Evolutionary conservation across 1,284 basidiomycete genomes (phyloP).

Genomic region (Cutaneotrichosporon mucoides): DNA sequence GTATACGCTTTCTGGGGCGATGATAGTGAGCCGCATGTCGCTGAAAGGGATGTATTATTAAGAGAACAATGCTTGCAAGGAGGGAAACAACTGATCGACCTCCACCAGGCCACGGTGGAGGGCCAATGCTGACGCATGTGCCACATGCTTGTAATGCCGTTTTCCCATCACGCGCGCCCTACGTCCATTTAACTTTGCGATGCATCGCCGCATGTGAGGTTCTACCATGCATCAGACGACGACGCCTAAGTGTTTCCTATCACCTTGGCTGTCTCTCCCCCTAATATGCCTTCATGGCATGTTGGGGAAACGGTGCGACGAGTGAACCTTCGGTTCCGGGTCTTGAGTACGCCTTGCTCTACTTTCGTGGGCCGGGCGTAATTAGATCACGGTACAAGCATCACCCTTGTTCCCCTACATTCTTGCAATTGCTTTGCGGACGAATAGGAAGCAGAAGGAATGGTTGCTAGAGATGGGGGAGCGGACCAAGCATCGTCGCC

Average conservation of each 20-base stretch:
- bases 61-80: too few species aligned
- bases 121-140: background rate
- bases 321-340: slow-evolving; percentile 18
- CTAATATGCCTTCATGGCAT: background rate
- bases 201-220: background rate
- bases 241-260: slow-evolving; percentile 30
- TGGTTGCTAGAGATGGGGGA: too few species aligned
- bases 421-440: too few species aligned
- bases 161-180: background rate
- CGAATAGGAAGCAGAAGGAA: too few species aligned
- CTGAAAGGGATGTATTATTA: background rate
- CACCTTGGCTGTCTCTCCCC: slow-evolving; percentile 42
- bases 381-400: slow-evolving; percentile 40
- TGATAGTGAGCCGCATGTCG: slow-evolving; percentile 74
- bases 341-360: slow-evolving; percentile 45
- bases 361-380: slow-evolving; percentile 38
- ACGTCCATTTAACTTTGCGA: too few species aligned
- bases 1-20: slow-evolving; percentile 69
- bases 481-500: too few species aligned
- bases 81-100: slow-evolving; percentile 5
- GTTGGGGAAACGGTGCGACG: slow-evolving; percentile 17
- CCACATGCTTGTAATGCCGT: slow-evolving; percentile 1
- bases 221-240: slow-evolving; percentile 33
- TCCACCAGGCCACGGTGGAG: background rate
- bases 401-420: too few species aligned